phyloP scores from a whole-genome alignment of 2,329 filamentous ascomycete genomes.

The Alternaria arborescens region DNA sequence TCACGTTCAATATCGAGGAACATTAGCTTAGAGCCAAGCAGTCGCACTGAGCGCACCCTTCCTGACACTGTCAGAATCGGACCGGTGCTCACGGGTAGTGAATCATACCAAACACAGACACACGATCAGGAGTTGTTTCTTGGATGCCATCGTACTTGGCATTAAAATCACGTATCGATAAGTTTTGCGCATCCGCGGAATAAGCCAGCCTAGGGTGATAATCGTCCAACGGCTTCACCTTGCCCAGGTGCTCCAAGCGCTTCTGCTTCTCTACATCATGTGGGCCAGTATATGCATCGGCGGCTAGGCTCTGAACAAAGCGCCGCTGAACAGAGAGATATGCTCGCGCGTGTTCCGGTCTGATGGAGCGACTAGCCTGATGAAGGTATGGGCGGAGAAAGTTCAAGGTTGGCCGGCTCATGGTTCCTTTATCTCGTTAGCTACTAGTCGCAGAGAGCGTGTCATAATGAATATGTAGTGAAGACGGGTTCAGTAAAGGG shows the following conservation, averaged over 20 bases:
- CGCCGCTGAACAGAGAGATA: slow-evolving; percentile 56
- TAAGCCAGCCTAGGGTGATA: slow-evolving; percentile 63
- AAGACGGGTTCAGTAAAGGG: slow-evolving; percentile 47
- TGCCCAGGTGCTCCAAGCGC: slow-evolving; percentile 64
- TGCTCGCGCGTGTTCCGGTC: slow-evolving; percentile 58
- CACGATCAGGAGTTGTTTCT: slow-evolving; percentile 37
- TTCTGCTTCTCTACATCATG: slow-evolving; percentile 59
- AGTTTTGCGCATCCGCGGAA: slow-evolving; percentile 22
- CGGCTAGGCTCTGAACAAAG: slow-evolving; percentile 29
- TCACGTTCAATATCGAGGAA: slow-evolving; percentile 85
- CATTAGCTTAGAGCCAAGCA: slow-evolving; percentile 77
- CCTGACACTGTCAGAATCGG: slow-evolving; percentile 61
- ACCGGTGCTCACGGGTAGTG: background rate
- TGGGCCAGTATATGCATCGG: slow-evolving; percentile 38
- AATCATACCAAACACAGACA: slow-evolving; percentile 48
- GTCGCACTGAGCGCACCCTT: slow-evolving; percentile 76
- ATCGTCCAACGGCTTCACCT: slow-evolving; percentile 58
- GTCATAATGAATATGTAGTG: background rate
- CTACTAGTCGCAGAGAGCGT: slow-evolving; percentile 26
- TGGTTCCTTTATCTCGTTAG: slow-evolving; percentile 53
- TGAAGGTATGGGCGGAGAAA: slow-evolving; percentile 67
- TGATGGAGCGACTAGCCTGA: slow-evolving; percentile 50
- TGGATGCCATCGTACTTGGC: slow-evolving; percentile 39
- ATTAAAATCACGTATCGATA: slow-evolving; percentile 42
- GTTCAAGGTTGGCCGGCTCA: slow-evolving; percentile 58